Evolutionary conservation across 2,329 filamentous ascomycete genomes (phyloP).

Genomic region (Ophiostoma quercus): DNA sequence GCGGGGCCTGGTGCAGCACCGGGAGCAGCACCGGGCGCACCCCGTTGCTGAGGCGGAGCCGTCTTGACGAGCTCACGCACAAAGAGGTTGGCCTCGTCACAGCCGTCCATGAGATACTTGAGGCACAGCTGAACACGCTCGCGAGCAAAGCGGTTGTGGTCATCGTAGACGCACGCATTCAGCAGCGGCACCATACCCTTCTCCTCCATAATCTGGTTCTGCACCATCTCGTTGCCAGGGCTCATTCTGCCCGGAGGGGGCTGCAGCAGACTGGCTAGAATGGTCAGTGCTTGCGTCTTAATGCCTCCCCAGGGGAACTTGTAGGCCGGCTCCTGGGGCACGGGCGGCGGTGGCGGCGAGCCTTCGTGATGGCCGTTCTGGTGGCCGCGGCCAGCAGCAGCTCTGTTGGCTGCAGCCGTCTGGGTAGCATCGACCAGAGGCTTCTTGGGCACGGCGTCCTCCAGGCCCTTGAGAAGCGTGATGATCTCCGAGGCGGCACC

Average conservation of each 20-base stretch:
- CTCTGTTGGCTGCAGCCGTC: slow-evolving; percentile 25
- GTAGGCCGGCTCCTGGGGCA: slow-evolving; percentile 58
- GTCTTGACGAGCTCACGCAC: slow-evolving; percentile 56
- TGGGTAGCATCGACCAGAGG: slow-evolving; percentile 48
- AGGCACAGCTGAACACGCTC: slow-evolving; percentile 84
- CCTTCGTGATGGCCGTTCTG: slow-evolving; percentile 32
- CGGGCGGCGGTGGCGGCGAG: slow-evolving; percentile 42
- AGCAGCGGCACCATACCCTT: slow-evolving; percentile 83
- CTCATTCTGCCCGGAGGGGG: slow-evolving; percentile 60
- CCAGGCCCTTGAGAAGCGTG: slow-evolving; percentile 78
- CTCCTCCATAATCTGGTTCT: slow-evolving; percentile 78
- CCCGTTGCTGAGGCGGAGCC: slow-evolving; percentile 29
- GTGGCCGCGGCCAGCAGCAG: slow-evolving; percentile 34
- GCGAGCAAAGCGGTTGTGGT: slow-evolving; percentile 89
- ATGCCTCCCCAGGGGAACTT: slow-evolving; percentile 67
- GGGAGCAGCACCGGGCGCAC: slow-evolving; percentile 16
- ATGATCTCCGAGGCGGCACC: slow-evolving; percentile 86
- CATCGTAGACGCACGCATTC: slow-evolving; percentile 85
- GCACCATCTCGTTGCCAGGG: slow-evolving; percentile 67
- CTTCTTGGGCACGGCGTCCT: slow-evolving; percentile 81
- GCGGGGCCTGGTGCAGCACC: background rate
- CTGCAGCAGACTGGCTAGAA: slow-evolving; percentile 83
- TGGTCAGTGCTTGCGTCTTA: slow-evolving; percentile 87
- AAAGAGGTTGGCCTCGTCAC: slow-evolving; percentile 65
- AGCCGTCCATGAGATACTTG: slow-evolving; percentile 76